These are phyloP conservation scores for Rhizopus delemar DNA, from an alignment of 371 early-diverging fungal species.

Conservation along the genomic window DNA sequence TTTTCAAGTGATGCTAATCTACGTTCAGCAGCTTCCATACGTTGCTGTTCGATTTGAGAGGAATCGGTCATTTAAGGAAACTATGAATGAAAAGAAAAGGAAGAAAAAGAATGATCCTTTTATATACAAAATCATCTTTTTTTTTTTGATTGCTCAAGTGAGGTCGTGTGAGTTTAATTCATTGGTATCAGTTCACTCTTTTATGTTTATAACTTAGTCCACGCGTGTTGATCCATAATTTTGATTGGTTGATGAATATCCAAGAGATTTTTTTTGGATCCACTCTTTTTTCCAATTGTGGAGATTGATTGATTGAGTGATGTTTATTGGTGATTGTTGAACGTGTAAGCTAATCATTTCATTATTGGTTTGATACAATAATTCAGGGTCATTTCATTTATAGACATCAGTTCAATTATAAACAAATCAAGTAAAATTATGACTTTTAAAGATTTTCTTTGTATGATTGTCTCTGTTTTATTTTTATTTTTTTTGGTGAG, in stretches of 20 bases:
- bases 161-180: constrained; percentile 32
- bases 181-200: constrained; percentile 24
- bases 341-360: too few species aligned
- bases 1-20: constrained; percentile 41
- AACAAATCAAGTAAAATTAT: too few species aligned
- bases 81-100: not conserved
- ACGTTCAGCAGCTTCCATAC: constrained; percentile 33
- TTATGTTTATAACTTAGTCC: not conserved
- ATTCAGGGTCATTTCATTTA: too few species aligned
- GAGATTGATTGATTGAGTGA: not conserved
- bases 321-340: not conserved
- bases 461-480: not conserved
- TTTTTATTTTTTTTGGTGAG: not conserved
- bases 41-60: constrained; percentile 30
- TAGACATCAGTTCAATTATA: too few species aligned
- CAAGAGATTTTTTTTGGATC: not conserved
- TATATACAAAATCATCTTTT: constrained; percentile 12
- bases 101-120: constrained; percentile 10
- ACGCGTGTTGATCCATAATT: not conserved
- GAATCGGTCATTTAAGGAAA: constrained; percentile 19
- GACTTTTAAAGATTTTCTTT: too few species aligned
- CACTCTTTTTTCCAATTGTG: not conserved
- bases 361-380: too few species aligned
- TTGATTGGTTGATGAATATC: not conserved
- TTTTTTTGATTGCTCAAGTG: constrained; percentile 19